A percentile compares a stretch with the other conserved stretches of the same genome.
These are phyloP conservation scores for Aegilops bicornis DNA, from an alignment of 176 grass and related monocot species.

Conservation along the genomic window DNA sequence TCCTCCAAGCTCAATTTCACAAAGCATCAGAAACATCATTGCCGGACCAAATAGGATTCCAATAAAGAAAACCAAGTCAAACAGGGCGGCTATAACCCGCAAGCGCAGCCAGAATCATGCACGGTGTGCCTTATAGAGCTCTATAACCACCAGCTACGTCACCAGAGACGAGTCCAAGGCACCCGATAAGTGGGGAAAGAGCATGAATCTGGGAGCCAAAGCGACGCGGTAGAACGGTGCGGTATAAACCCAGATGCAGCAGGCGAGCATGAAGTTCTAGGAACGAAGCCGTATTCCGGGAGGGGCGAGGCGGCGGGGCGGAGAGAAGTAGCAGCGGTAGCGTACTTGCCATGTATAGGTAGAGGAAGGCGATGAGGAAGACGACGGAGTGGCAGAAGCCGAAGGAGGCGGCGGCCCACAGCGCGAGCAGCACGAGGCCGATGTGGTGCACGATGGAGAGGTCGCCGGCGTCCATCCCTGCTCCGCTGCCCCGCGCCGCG, in stretches of 20 bases:
- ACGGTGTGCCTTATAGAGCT: not conserved
- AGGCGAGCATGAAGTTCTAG: not conserved
- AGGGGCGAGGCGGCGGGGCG: not conserved
- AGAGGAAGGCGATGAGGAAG: constrained; percentile 80
- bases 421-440: constrained; percentile 52
- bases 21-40: not conserved
- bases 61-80: not conserved
- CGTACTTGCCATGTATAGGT: constrained; percentile 75
- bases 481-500: not conserved
- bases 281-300: not conserved
- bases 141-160: constrained; percentile 3
- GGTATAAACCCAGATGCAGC: not conserved
- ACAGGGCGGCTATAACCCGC: not conserved
- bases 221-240: not conserved
- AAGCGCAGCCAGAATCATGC: not conserved
- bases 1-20: not conserved
- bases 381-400: constrained; percentile 50
- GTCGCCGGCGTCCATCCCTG: constrained; percentile 64
- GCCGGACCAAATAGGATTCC: not conserved
- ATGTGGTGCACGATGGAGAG: constrained; percentile 76
- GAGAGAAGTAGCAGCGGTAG: not conserved
- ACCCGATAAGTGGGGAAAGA: not conserved
- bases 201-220: not conserved
- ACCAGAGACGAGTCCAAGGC: constrained; percentile 6
- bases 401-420: constrained; percentile 62